phyloP scores from a whole-genome alignment of 129 eudicot species.

The Pulicaria dysenterica region DNA sequence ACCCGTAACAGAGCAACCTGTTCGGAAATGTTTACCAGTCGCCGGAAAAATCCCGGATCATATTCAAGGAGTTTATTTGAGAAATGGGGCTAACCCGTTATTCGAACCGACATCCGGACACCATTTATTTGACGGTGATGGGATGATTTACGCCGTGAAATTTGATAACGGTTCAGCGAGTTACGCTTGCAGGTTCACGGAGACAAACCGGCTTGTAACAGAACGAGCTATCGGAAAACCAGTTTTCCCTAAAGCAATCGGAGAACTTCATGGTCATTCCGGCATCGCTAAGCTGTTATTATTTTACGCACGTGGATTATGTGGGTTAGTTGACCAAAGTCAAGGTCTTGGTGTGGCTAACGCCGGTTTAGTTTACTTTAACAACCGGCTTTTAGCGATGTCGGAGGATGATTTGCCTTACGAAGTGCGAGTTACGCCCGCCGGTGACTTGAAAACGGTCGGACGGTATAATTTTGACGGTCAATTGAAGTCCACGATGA shows the following conservation, averaged over 20 bases:
- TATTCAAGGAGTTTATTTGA: conserved; percentile 42
- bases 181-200: conserved; percentile 54
- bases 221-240: conserved; percentile 47
- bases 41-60: conserved; percentile 43
- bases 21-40: conserved; percentile 26
- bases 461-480: conserved; percentile 39
- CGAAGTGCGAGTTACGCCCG: conserved; percentile 34
- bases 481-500: conserved; percentile 49
- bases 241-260: conserved; percentile 56
- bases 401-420: conserved; percentile 62
- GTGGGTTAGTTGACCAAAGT: conserved; percentile 44
- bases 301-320: conserved; percentile 55
- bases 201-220: conserved; percentile 47
- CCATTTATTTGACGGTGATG: conserved; percentile 59
- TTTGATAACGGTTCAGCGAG: conserved; percentile 47
- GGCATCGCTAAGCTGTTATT: conserved; percentile 50
- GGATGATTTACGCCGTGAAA: conserved; percentile 57
- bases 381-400: conserved; percentile 52
- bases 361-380: conserved; percentile 57
- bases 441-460: conserved; percentile 49
- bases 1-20: conserved; percentile 56
- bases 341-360: conserved; percentile 62
- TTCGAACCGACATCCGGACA: conserved; percentile 52
- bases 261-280: conserved; percentile 56
- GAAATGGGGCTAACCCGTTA: conserved; percentile 61